Conservation (phyloP, 306 rosid genomes). For the Vigna reflexopilosa region DNA sequence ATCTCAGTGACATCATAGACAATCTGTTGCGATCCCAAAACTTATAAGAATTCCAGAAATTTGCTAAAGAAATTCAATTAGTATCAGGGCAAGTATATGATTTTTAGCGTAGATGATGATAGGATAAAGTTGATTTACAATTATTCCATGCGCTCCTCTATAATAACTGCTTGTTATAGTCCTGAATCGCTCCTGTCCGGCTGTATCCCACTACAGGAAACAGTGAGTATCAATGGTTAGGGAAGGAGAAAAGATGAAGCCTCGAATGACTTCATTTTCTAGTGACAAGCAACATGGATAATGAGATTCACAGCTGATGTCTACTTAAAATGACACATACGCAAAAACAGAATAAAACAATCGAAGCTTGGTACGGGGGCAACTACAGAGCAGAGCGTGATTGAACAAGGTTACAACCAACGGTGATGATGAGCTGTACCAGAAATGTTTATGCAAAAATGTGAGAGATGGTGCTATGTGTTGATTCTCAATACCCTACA, state of each 20-base stretch:
- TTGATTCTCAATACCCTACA: background rate
- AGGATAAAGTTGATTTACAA: conserved; percentile 57
- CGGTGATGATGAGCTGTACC: background rate
- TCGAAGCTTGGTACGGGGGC: background rate
- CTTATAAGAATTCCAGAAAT: conserved; percentile 31
- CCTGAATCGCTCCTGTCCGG: conserved; percentile 99
- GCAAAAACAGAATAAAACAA: background rate
- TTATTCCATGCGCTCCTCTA: conserved; percentile 98
- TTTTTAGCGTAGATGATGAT: conserved; percentile 1
- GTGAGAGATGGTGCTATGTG: background rate
- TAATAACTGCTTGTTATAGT: conserved; percentile 99
- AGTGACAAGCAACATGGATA: background rate
- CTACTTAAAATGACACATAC: conserved; percentile 2
- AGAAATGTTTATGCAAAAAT: background rate
- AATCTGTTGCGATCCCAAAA: conserved; percentile 68
- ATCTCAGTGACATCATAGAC: conserved; percentile 95
- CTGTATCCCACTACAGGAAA: conserved; percentile 90
- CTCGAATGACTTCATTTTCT: background rate
- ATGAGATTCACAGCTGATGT: background rate
- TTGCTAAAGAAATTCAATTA: background rate
- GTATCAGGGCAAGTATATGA: background rate
- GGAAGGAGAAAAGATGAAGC: background rate
- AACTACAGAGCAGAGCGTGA: background rate
- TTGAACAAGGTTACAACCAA: background rate
- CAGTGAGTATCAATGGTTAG: conserved; percentile 15